Percentiles rank a stretch among this genome's conserved stretches.
Evolutionary conservation across 2,329 filamentous ascomycete genomes (phyloP).

Genomic region (Talaromyces sp.): DNA sequence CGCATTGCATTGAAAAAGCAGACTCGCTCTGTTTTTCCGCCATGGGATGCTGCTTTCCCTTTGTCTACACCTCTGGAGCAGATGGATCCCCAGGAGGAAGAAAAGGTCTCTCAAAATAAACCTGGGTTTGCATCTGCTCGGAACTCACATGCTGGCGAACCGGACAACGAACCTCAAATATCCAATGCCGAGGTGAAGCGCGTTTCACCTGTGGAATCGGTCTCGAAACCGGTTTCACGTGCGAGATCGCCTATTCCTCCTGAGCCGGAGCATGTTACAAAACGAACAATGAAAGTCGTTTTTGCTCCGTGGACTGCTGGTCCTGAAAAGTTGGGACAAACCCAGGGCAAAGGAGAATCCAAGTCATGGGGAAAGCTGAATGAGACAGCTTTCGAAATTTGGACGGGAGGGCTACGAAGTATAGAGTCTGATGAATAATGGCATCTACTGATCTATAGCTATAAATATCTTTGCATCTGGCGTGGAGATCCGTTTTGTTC

Average conservation of each 20-base stretch:
- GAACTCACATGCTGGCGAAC: conserved; percentile 1
- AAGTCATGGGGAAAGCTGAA: conserved; percentile 7
- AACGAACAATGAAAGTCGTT: conserved; percentile 82
- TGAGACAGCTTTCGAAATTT: conserved; percentile 73
- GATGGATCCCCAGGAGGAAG: background rate
- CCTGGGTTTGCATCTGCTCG: conserved; percentile 5
- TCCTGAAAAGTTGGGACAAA: conserved; percentile 52
- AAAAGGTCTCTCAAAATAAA: background rate
- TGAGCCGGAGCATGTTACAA: conserved; percentile 46
- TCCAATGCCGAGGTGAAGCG: conserved; percentile 36
- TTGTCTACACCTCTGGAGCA: conserved; percentile 10
- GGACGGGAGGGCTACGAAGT: conserved; percentile 59
- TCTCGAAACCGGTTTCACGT: background rate
- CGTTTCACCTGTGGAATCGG: background rate
- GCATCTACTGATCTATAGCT: background rate
- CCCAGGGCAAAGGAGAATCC: conserved; percentile 38
- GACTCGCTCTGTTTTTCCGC: conserved; percentile 39
- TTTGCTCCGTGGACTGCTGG: conserved; percentile 76
- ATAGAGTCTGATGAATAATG: conserved; percentile 1
- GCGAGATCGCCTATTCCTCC: background rate
- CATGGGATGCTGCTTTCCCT: conserved; percentile 5
- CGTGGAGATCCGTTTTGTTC: background rate
- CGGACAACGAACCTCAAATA: background rate
- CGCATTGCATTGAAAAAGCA: conserved; percentile 80
- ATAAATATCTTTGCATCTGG: no score